Base-by-base conservation (phyloP, 2,329 filamentous ascomycete species). In the Ophiostoma sp. region DNA sequence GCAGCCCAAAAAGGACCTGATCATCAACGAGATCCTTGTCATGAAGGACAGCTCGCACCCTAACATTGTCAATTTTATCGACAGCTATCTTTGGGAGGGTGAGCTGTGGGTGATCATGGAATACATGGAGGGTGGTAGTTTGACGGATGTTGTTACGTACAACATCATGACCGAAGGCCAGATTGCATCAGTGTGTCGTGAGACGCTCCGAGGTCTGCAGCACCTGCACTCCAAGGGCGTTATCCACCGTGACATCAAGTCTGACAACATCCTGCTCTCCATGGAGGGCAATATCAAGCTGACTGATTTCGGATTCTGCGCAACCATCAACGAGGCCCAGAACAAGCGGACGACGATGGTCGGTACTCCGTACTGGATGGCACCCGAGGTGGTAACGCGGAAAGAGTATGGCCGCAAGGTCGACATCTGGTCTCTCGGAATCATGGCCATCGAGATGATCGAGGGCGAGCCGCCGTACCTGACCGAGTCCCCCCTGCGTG, bases 381-480 rank as follows among this genome's bases (percentile, higher is more conserved):
- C 95, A 1, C 95, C 95, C 3, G 95, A 99, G 79, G 94, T 99
- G 36, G 95, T 99, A 41, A 98, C 93, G 6, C 85, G 93, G 58
- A 98, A 98, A 78, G 95, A 98, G 79, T 99, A 99, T 79, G 95
- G 95, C 73, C 90, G 94, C 71, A 99, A 98, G 79, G 94, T 99
- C 67, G 95, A 99, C 76, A 97, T 99, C 73, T 99, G 95, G 95
- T 96, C 92, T 69, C 82, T 99, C 62, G 95, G 95, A 69, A 99
- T 99, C 80, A 98, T 99, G 95, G 93, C 95, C 7, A 98, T 99
- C 75, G 95, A 99, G 79, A 99, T 99, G 95, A 97, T 99, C 72
- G 95, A 98, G 80, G 95, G 94, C 77, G 95, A 98, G 78, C 95
- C 95, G 12, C 95, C 95, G 38, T 99, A 98, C 77, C 83, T 99